Percentiles rank a stretch among this genome's conserved stretches.
phyloP scores from a whole-genome alignment of 148 eudicot genomes.

The Nepenthes mirabilis region DNA sequence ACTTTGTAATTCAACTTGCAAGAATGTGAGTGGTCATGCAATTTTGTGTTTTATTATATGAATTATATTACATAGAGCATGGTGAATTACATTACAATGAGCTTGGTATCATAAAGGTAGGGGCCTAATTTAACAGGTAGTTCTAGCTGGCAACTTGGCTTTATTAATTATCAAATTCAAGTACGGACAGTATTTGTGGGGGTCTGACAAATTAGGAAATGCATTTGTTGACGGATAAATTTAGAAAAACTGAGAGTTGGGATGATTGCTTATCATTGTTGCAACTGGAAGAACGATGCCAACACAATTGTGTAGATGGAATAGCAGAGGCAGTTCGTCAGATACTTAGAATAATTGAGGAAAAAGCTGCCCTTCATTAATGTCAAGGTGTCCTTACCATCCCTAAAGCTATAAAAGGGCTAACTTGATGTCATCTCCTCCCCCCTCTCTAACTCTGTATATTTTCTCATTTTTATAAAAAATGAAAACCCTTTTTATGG shows the following conservation, averaged over 20 bases:
- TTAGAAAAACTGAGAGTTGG: no score
- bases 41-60: no score
- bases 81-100: no score
- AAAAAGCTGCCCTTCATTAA: not conserved
- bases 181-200: constrained; percentile 4
- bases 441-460: no score
- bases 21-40: no score
- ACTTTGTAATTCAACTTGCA: no score
- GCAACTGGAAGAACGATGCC: constrained; percentile 95
- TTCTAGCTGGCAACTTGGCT: not conserved
- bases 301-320: constrained; percentile 61
- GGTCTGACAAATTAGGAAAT: constrained; percentile 10
- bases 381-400: not conserved
- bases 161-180: constrained; percentile 6
- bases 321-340: constrained; percentile 78
- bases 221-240: not conserved
- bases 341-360: constrained; percentile 57
- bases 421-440: no score
- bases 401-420: no score
- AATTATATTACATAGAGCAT: no score
- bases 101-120: not conserved
- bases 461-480: no score
- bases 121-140: not conserved
- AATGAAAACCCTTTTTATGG: no score
- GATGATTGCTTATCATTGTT: constrained; percentile 5